Evolutionary conservation across 805 yeast species (phyloP), one percentile per base, ranked within the genome.

Genomic region (Trichomonascus vanleenenianus): DNA sequence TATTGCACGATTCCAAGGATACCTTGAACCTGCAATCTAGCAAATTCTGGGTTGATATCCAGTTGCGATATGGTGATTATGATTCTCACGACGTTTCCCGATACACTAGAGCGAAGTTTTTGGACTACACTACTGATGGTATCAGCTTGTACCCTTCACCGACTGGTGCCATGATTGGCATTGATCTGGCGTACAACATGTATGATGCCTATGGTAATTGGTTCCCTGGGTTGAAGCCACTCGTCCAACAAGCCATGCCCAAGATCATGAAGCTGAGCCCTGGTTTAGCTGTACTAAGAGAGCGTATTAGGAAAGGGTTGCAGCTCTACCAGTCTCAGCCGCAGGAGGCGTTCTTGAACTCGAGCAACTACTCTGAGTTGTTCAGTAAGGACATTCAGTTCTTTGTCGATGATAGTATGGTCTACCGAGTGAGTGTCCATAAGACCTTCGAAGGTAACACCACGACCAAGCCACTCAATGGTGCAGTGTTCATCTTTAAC

Each of bases 61-160:
- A 93, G 63, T 68, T 93, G 46, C 71, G 97, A 45, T 93, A 91
- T 60, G 98, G 99, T 55, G 99, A 93, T 62, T 93, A 86, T 63
- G 99, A 93, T 63, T 86, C 97, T 3, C 98, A 93, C 61, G 97
- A 93, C 62, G 88, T 93, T 41, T 83, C 96, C 0, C 78, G 97
- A 53, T 93, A 93, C 60, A 85, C 95, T 1, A 71, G 97, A 45
- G 89, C 97, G 5, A 93, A 93, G 61, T 93, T 81, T 61, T 67
- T 93, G 58, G 98, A 93, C 58, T 93, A 93, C 58, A 91, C 97
- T 2, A 76, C 86, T 1, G 98, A 93, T 61, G 83, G 79, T 51
- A 72, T 83, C 3, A 83, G 91, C 56, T 71, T 81, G 45, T 93
- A 93, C 60, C 97, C 98, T 2, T 83, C 95, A 2, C 86, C 95